Percentiles rank a stretch among this genome's conserved stretches.
Evolutionary conservation across 1,284 basidiomycete species (phyloP).

Genomic region (Ceratobasidium theobromae): DNA sequence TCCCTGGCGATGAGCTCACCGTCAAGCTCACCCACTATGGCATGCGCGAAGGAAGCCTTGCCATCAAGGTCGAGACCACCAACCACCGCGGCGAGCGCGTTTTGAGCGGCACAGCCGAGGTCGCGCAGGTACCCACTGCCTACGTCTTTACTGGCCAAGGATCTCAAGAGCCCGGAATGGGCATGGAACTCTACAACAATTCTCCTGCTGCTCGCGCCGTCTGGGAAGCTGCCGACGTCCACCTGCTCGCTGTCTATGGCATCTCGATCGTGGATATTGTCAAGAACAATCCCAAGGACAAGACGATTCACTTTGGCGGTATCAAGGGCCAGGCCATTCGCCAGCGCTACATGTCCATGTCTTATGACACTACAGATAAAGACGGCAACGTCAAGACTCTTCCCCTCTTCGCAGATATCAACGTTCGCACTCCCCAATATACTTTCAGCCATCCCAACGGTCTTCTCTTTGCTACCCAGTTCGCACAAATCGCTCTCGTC

Average conservation of each 20-base stretch:
- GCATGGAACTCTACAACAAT: conserved; percentile 95
- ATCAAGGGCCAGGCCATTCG: conserved; percentile 98
- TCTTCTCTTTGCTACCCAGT: conserved; percentile 95
- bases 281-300: conserved; percentile 94
- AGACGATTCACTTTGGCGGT: conserved; percentile 98
- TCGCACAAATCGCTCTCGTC: conserved; percentile 96
- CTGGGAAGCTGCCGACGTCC: conserved; percentile 95
- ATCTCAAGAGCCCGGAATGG: conserved; percentile 98
- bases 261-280: conserved; percentile 99
- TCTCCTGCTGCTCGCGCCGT: conserved; percentile 93
- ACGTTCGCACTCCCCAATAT: conserved; percentile 89
- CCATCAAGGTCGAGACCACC: conserved; percentile 86
- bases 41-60: conserved; percentile 91
- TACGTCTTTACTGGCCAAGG: conserved; percentile 99
- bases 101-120: conserved; percentile 52
- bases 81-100: conserved; percentile 90
- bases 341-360: conserved; percentile 98
- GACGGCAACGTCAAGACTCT: conserved; percentile 93
- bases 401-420: conserved; percentile 91
- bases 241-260: conserved; percentile 91
- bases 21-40: conserved; percentile 89
- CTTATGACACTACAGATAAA: conserved; percentile 95
- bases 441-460: conserved; percentile 97
- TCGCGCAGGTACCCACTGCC: conserved; percentile 87
- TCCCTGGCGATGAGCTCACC: conserved; percentile 87